Evolutionary conservation across 2,329 filamentous ascomycete genomes (phyloP), one percentile per base, ranked within the genome.

Genomic region (Aspergillus puulaauensis): DNA sequence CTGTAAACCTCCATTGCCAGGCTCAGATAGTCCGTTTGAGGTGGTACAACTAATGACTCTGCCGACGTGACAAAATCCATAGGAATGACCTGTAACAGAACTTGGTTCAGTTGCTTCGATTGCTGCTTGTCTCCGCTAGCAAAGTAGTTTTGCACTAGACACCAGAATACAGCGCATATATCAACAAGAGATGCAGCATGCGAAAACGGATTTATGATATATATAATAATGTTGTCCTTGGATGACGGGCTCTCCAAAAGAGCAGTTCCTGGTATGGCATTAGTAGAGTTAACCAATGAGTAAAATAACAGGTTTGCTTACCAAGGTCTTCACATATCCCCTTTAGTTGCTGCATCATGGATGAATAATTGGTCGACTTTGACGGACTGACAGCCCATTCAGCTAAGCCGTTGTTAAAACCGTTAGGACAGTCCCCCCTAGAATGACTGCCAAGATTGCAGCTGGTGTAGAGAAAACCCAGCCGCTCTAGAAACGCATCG

Each of bases 21-120:
- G 19, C 73, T 77, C 24, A 78, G 63, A 64, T 83, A 82, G 12
- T 79, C 78, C 21, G 68, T 67, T 33, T 80, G 77, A 12, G 80
- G 75, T 21, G 80, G 78, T 7, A 84, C 75, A 17, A 83, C 78
- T 40, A 86, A 72, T 2, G 76, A 76, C 15, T 82, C 78, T n/a
- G 76, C 72, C 0, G 79, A 81, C 35, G 79, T 79, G 19, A 87
- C 70, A 56, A 84, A 82, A 31, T 77, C 75, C 23, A 84, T 77
- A 0, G 85, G 83, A 14, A 88, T 67, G 24, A 87, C 77, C 62
- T 87, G 84, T 31, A 87, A 71, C 12, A 83, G 80, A 23, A 87
- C 69, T 58, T 86, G 83, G 50, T 73, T 70, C 23, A 73, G 63
- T 33, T 67, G 66, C 15, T 65, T 68, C 23, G 60, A 48, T 24